Percentiles rank a stretch among this genome's conserved stretches.
Conservation (phyloP, 192 early-diverging fungal genomes). For the Backusella tarrabulga region DNA sequence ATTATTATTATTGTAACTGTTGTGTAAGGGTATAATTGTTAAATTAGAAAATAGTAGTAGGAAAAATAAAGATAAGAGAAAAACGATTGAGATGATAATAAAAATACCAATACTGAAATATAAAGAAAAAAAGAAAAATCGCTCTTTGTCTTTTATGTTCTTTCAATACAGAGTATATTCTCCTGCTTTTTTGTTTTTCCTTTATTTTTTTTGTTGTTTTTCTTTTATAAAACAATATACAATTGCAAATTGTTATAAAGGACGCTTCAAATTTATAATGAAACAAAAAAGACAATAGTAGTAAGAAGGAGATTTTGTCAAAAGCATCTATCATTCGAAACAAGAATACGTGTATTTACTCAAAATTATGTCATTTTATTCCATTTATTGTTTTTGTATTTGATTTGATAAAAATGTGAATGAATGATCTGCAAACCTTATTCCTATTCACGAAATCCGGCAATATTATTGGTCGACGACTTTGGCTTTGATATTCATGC, state of each 20-base stretch:
- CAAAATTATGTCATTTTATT: not conserved
- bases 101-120: not conserved
- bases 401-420: not conserved
- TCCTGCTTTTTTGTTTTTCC: not conserved
- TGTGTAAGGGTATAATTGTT: not conserved
- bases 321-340: not conserved
- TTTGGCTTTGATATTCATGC: not conserved
- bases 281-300: not conserved
- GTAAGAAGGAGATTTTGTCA: not conserved
- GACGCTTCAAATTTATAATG: not conserved
- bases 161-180: not conserved
- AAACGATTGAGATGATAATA: not conserved
- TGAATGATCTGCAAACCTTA: not conserved
- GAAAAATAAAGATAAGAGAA: not conserved
- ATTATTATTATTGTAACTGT: not conserved
- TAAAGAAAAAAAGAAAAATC: not conserved
- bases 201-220: not conserved
- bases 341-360: not conserved
- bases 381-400: not conserved
- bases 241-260: not conserved
- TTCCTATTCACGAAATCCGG: not conserved
- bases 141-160: not conserved
- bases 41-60: not conserved
- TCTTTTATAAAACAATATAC: not conserved
- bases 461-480: not conserved